Evolutionary conservation across 208 protist genomes (phyloP), one percentile per base, ranked within the genome.

Genomic region (Blastocrithidia nonstop): DNA sequence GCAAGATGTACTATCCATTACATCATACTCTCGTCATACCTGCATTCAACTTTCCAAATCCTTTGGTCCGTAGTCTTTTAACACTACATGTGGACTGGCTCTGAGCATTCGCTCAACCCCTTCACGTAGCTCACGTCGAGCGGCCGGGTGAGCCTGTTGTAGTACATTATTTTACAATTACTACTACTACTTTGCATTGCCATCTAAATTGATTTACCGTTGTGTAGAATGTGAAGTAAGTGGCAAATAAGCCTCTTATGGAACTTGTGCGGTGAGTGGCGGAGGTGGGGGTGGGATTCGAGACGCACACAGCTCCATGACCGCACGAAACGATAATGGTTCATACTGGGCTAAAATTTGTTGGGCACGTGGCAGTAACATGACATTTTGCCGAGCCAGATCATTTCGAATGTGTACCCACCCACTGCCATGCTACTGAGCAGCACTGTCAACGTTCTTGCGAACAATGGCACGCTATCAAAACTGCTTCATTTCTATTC

Each of bases 401-500:
- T 92, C 82, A 35, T 88, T 88, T 13, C 73, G 71, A 7, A 88
- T 54, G 38, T 84, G 61, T 20, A 54, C 35, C 82, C 78, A 92
- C 8, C 68, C 66, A 5, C 59, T 61, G 47, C 82, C 82, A 45
- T 92, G 82, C 64, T 92, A 77, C 26, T 67, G 71, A 15, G 82
- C 82, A 7, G 82, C 82, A 47, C 72, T 85, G 54, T 92, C 78
- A 1, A 92, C 63, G 50, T 88, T 88, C 52, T 88, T 88, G 29
- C 82, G 66, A 46, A 85, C 74, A 50, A 91, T 72, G 6, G 82
- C 68, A 17, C 77, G 72, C 41, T 80, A 61, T 75, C 77, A 91
- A 62, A 71, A 70, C 4, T 71, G 54, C 50, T 80, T 66, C 56
- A 82, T 65, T 59, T 91, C 82, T 6, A 91, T 78, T 32, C 82